These are phyloP conservation scores for Alternaria atra DNA, from an alignment of 2,329 filamentous ascomycete genomes.

Conservation along the genomic window DNA sequence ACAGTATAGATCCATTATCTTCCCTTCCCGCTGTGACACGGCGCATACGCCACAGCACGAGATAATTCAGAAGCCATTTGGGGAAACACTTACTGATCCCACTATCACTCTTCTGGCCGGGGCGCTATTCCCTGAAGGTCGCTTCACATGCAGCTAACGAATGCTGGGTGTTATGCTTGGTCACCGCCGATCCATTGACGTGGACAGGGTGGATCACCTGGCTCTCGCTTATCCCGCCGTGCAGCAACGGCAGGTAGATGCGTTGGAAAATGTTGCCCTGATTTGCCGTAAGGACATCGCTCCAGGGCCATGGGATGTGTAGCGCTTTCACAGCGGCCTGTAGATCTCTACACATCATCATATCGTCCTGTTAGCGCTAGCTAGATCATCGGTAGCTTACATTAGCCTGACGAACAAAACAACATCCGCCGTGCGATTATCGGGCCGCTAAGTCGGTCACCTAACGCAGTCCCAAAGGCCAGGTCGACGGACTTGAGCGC, in stretches of 20 bases:
- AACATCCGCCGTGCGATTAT: constrained; percentile 18
- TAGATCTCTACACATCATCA: constrained; percentile 26
- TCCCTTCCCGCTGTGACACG: constrained; percentile 27
- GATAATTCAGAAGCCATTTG: constrained; percentile 21
- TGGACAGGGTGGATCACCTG: constrained; percentile 35
- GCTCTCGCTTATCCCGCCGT: constrained; percentile 32
- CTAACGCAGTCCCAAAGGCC: constrained; percentile 22
- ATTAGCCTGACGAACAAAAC: constrained; percentile 21
- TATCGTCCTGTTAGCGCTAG: constrained; percentile 15
- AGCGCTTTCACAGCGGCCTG: constrained; percentile 15
- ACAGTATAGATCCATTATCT: constrained; percentile 28
- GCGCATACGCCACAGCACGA: constrained; percentile 29
- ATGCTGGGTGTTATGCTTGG: constrained; percentile 25
- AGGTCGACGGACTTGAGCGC: constrained; percentile 38
- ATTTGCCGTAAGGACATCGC: constrained; percentile 33
- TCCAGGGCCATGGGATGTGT: constrained; percentile 25
- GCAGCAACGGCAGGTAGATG: constrained; percentile 34
- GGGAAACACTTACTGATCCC: constrained; percentile 19
- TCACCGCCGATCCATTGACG: constrained; percentile 34
- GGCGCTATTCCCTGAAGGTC: constrained; percentile 32
- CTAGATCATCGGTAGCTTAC: constrained; percentile 8
- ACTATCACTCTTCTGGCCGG: constrained; percentile 29
- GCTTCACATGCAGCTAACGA: constrained; percentile 28
- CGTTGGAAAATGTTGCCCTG: constrained; percentile 22
- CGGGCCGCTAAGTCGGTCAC: constrained; percentile 11